These are phyloP conservation scores for Talaromyces liani DNA, from an alignment of 495 filamentous ascomycete genomes.

Conservation along the genomic window DNA sequence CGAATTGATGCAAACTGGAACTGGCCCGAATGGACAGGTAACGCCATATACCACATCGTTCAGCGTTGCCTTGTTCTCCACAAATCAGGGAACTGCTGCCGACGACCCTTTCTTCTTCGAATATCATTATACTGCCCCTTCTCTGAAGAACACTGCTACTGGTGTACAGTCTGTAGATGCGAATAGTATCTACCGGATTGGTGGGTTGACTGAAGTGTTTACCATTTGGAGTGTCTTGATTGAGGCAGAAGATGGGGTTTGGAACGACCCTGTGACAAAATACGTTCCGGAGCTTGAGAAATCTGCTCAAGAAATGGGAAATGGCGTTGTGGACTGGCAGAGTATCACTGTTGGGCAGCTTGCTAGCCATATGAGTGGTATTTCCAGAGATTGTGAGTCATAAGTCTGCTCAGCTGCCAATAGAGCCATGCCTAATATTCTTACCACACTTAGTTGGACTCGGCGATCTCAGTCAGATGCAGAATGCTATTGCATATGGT, in stretches of 20 bases:
- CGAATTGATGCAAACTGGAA: constrained; percentile 4
- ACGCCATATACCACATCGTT: constrained; percentile 31
- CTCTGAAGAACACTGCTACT: constrained; percentile 18
- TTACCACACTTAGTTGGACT: neutral
- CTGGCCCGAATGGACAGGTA: constrained; percentile 11
- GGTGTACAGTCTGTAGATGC: constrained; percentile 24
- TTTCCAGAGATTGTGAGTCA: constrained; percentile 32
- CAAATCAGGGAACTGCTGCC: constrained; percentile 18
- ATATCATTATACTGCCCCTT: constrained; percentile 39
- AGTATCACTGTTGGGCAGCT: constrained; percentile 36
- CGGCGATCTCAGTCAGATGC: neutral
- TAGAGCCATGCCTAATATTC: no score
- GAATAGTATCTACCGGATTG: constrained; percentile 39
- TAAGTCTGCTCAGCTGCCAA: no score
- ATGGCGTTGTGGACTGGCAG: constrained; percentile 30
- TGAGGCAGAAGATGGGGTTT: constrained; percentile 37
- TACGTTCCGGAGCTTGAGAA: constrained; percentile 45
- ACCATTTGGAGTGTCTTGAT: constrained; percentile 38
- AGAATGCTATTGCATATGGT: neutral
- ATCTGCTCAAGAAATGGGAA: neutral
- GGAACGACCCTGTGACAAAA: constrained; percentile 38
- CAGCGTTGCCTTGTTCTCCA: constrained; percentile 45
- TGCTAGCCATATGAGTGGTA: constrained; percentile 31
- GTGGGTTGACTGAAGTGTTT: constrained; percentile 41
- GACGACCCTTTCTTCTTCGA: constrained; percentile 31